phyloP scores from a whole-genome alignment of 768 basidiomycete genomes.

The Cantharellus cinnabarinus region DNA sequence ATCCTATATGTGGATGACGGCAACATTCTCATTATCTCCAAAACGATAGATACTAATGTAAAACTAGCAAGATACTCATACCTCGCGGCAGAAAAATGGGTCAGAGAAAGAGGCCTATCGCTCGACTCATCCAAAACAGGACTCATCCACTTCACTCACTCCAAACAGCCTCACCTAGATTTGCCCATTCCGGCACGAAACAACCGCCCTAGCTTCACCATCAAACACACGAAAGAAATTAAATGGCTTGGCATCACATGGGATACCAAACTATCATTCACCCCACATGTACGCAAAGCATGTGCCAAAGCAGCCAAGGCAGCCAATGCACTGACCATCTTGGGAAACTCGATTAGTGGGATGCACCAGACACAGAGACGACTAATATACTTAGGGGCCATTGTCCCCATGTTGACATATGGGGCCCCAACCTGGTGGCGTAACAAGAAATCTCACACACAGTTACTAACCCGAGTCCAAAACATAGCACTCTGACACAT shows the following conservation, averaged over 20 bases:
- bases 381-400: slow-evolving; percentile 15
- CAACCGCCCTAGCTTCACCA: neutral
- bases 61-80: neutral
- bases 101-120: neutral
- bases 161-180: neutral
- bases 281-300: slow-evolving; percentile 15
- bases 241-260: slow-evolving; percentile 20
- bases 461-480: slow-evolving; percentile 15
- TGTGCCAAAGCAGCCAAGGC: slow-evolving; percentile 13
- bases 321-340: slow-evolving; percentile 15
- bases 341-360: slow-evolving; percentile 18
- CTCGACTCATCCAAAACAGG: neutral
- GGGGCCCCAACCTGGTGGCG: slow-evolving; percentile 18
- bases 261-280: slow-evolving; percentile 18
- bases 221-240: neutral
- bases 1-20: neutral
- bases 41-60: neutral
- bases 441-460: slow-evolving; percentile 8
- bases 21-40: neutral
- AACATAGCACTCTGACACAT: slow-evolving; percentile 15
- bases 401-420: slow-evolving; percentile 19
- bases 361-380: slow-evolving; percentile 16
- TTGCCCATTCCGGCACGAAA: neutral
- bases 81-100: neutral
- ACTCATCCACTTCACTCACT: neutral